Evolutionary conservation across 2,329 filamentous ascomycete genomes (phyloP).

Genomic region (Pseudodiploospora longispora): DNA sequence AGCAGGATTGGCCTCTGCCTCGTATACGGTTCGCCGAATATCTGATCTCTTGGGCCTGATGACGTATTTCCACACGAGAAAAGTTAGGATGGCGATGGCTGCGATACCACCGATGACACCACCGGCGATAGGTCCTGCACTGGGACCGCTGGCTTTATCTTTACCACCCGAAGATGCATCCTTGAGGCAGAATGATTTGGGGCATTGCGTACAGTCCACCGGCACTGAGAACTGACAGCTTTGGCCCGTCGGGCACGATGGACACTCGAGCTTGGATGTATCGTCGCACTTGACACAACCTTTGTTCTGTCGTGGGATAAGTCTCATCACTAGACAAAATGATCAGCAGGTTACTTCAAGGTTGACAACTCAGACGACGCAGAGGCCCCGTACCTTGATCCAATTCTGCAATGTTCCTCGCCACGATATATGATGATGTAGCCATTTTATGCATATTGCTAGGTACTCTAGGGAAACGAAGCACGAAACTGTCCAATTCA

Average conservation of each 20-base stretch:
- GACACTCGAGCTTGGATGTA: conserved; percentile 33
- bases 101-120: conserved; percentile 80
- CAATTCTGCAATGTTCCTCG: conserved; percentile 23
- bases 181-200: conserved; percentile 37
- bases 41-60: conserved; percentile 71
- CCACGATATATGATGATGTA: conserved; percentile 6
- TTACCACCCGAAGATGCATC: conserved; percentile 14
- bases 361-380: no score
- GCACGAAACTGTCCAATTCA: no score
- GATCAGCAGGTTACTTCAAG: neutral
- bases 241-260: conserved; percentile 32
- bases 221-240: conserved; percentile 39
- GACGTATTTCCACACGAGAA: conserved; percentile 80
- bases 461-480: neutral
- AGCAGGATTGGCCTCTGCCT: conserved; percentile 43
- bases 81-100: conserved; percentile 66
- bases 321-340: conserved; percentile 18
- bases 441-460: conserved; percentile 3
- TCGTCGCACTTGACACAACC: conserved; percentile 40
- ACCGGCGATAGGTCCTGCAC: conserved; percentile 79
- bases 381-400: conserved; percentile 18
- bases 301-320: conserved; percentile 30
- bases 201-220: conserved; percentile 38
- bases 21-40: conserved; percentile 44
- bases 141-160: conserved; percentile 42